Evolutionary conservation across 306 rosid species (phyloP).

Genomic region (Pterocarpus macrocarpus): DNA sequence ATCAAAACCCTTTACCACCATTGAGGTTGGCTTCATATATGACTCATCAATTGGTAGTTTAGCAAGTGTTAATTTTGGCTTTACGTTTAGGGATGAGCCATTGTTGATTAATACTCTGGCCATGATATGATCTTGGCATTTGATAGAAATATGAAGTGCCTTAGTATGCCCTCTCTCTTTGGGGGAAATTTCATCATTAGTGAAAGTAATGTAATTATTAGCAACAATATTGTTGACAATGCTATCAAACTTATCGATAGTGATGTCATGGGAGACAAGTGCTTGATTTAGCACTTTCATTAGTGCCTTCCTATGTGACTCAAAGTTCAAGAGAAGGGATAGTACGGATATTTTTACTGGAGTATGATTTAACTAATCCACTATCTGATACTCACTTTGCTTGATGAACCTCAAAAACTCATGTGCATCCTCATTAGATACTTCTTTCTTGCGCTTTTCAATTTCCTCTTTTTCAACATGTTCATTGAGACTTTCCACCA

Average conservation of each 20-base stretch:
- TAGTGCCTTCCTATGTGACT: neutral
- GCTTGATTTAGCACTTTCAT: neutral
- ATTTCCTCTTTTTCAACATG: too few species aligned
- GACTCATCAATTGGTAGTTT: neutral
- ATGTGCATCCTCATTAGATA: neutral
- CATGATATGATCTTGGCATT: neutral
- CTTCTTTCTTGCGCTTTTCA: neutral
- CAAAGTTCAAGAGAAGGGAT: neutral
- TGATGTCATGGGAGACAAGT: neutral
- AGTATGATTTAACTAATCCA: too few species aligned
- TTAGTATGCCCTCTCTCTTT: neutral
- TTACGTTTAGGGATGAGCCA: neutral
- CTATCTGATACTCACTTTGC: neutral
- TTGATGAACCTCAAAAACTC: neutral
- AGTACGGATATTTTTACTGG: neutral
- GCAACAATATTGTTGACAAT: neutral
- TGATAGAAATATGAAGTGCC: neutral
- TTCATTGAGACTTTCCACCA: neutral
- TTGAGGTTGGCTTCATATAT: neutral
- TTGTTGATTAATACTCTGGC: neutral
- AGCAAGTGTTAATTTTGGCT: neutral
- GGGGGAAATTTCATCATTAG: neutral
- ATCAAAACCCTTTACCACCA: neutral
- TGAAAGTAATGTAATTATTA: neutral
- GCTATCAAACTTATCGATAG: neutral